Evolutionary conservation across 2,329 filamentous ascomycete species (phyloP).

Genomic region (Tympanopsis confertula): DNA sequence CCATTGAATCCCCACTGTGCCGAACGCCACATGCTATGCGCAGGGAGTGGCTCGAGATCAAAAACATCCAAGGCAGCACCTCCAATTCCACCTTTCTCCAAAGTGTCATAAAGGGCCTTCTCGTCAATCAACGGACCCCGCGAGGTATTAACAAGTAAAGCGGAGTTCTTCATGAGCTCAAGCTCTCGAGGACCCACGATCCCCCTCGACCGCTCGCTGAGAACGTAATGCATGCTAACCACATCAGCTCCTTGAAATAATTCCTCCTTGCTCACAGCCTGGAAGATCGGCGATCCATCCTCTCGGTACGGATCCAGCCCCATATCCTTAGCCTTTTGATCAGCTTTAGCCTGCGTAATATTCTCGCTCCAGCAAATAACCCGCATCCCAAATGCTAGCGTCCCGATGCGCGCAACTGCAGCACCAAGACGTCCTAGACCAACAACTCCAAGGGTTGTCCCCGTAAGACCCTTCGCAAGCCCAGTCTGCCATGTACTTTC

Average conservation of each 20-base stretch:
- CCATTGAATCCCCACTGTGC: conserved; percentile 54
- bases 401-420: conserved; percentile 56
- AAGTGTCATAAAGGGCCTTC: conserved; percentile 40
- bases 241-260: conserved; percentile 57
- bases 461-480: conserved; percentile 49
- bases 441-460: conserved; percentile 59
- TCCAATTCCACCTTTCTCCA: conserved; percentile 44
- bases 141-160: conserved; percentile 59
- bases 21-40: conserved; percentile 52
- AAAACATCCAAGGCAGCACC: conserved; percentile 64
- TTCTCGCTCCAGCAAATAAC: conserved; percentile 70
- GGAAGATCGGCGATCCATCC: too few species aligned
- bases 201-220: conserved; percentile 54
- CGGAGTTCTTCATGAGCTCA: conserved; percentile 48
- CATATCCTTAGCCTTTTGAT: conserved; percentile 47
- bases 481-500: conserved; percentile 65
- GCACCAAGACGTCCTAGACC: conserved; percentile 66
- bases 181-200: conserved; percentile 52
- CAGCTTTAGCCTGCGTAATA: conserved; percentile 64
- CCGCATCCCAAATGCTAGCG: conserved; percentile 63
- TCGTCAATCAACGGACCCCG: conserved; percentile 59
- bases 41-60: conserved; percentile 53
- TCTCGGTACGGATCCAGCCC: too few species aligned
- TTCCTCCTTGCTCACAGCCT: conserved; percentile 53
- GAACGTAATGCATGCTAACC: conserved; percentile 59